Evolutionary conservation across 768 basidiomycete genomes (phyloP), one percentile per base, ranked within the genome.

Genomic region (Nevesoporus exiguus): DNA sequence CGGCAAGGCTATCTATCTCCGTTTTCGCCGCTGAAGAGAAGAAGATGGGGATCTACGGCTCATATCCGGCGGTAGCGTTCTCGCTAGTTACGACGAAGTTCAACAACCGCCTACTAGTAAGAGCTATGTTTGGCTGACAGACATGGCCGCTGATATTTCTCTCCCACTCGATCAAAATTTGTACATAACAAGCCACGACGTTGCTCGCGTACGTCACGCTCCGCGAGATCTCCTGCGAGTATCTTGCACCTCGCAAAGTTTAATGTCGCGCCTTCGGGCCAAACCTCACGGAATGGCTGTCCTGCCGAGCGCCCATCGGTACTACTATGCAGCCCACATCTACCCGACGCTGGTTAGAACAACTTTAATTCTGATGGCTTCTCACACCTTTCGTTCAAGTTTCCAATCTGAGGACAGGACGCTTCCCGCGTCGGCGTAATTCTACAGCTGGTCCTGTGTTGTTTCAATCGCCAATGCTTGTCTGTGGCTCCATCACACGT

Each of bases 341-440:
- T 39, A 27, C 39, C 42, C 52, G 24, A 34, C 39, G 36, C 19
- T 34, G 13, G 37, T 47, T 59, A 30, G 33, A 47, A 7, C 33
- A 39, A 21, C 37, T 13, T 36, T 31, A 40, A n/a, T 13, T 14
- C 22, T 11, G 9, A 40, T n/a, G 11, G 36, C 19, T 54, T 65
- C 64, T 56, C 64, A 65, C 56, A 55, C 56, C 50, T 50, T 54
- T 59, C 42, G 49, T 65, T 57, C 57, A 55, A 27, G 33, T 55
- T 65, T 8, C 57, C 63, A 48, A 51, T 55, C 51, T 44, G 43
- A 37, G 56, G 47, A 37, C 46, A 37, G 56, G 47, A 37, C 2
- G 42, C 29, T 50, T 57, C 37, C 43, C 33, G 42, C 45, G 36
- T 17, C 46, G 47, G 47, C 29, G 33, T 37, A 40, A 31, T 29